Evolutionary conservation across 2,329 filamentous ascomycete genomes (phyloP).

Genomic region (Verticillium nubilum): DNA sequence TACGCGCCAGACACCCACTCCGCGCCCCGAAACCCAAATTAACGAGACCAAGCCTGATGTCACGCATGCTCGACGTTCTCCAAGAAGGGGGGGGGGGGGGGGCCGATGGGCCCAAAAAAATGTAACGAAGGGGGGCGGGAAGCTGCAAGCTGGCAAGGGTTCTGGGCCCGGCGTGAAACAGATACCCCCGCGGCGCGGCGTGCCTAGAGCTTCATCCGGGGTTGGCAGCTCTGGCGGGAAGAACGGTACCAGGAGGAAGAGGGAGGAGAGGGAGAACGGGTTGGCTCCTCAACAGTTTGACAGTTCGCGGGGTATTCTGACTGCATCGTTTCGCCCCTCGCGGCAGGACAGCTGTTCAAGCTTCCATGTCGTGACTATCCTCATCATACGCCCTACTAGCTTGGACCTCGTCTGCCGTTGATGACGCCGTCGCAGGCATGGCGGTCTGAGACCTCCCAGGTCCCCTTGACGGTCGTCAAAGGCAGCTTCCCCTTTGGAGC

Average conservation of each 20-base stretch:
- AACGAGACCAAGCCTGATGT: not conserved
- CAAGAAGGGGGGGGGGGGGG: not conserved
- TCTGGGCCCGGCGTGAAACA: not conserved
- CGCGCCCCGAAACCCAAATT: not conserved
- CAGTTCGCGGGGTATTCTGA: not conserved
- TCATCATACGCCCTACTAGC: not conserved
- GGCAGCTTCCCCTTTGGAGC: not conserved
- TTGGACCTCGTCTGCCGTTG: not conserved
- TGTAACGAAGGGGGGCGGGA: not conserved
- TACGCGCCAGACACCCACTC: not conserved
- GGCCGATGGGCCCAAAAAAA: not conserved
- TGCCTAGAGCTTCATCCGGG: not conserved
- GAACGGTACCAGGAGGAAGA: not conserved
- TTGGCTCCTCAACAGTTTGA: not conserved
- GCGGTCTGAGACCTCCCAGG: not conserved
- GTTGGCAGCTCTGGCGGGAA: not conserved
- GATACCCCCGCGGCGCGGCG: not conserved
- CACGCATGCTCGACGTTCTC: not conserved
- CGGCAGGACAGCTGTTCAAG: not conserved
- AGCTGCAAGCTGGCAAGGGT: not conserved
- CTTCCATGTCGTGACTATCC: not conserved
- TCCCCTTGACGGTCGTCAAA: not conserved
- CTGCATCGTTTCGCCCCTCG: not conserved
- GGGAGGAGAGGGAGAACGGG: not conserved
- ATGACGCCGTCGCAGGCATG: not conserved